These are phyloP conservation scores for Parathielavia appendiculata DNA, from an alignment of 495 filamentous ascomycete genomes.

Conservation along the genomic window DNA sequence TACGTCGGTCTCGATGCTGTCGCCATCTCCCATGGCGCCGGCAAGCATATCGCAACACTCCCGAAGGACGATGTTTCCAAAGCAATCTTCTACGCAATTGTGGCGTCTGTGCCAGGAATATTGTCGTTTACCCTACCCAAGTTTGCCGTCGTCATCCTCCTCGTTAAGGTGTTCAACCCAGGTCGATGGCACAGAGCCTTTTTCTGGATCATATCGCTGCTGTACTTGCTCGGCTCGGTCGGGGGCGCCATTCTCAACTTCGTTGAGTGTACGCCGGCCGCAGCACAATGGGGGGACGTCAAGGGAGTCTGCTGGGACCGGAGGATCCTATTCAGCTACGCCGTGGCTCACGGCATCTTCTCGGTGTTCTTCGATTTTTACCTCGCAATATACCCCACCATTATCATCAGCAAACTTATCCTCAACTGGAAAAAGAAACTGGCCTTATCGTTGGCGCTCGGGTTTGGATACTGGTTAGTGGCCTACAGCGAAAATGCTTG, in stretches of 20 bases:
- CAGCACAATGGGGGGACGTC: conserved; percentile 21
- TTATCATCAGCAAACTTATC: conserved; percentile 15
- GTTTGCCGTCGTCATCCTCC: conserved; percentile 26
- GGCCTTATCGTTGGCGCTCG: conserved; percentile 21
- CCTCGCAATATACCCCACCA: conserved; percentile 23
- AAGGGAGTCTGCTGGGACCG: conserved; percentile 22
- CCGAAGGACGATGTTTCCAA: conserved; percentile 7
- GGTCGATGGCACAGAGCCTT: conserved; percentile 9
- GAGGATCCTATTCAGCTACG: conserved; percentile 20
- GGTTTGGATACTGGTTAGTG: conserved; percentile 28
- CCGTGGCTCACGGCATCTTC: conserved; percentile 16
- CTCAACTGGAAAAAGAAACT: conserved; percentile 28
- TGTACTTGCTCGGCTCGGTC: conserved; percentile 14
- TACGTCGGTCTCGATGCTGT: conserved; percentile 18
- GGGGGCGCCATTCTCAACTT: conserved; percentile 26
- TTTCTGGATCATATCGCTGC: conserved; percentile 23
- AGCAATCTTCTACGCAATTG: conserved; percentile 20
- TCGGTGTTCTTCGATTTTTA: conserved; percentile 30
- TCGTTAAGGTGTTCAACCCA: conserved; percentile 24
- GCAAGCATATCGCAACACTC: conserved; percentile 21
- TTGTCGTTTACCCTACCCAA: conserved; percentile 26
- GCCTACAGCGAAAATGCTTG: neutral
- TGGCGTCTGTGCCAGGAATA: conserved; percentile 29
- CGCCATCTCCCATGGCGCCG: conserved; percentile 20
- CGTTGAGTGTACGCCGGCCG: conserved; percentile 24